A percentile compares a stretch with the other conserved stretches of the same genome.
Conservation (phyloP, 495 filamentous ascomycete genomes). For the Aspergillus homomorphus region DNA sequence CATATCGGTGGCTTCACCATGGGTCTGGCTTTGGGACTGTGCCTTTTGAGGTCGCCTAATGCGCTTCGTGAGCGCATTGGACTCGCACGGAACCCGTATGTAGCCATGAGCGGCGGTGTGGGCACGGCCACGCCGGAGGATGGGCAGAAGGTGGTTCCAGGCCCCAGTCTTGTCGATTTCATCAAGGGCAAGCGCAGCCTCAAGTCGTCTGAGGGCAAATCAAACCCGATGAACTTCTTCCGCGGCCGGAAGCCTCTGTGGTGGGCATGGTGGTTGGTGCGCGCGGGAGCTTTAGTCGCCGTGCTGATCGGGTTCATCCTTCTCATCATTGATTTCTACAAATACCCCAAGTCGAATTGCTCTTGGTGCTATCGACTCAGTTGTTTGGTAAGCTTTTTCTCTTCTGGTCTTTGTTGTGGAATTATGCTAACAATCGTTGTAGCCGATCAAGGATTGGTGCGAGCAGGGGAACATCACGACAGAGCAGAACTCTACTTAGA, state of each 20-base stretch:
- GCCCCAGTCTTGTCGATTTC: constrained; percentile 25
- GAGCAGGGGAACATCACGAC: constrained; percentile 49
- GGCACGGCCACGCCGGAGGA: constrained; percentile 21
- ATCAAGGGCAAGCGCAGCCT: constrained; percentile 39
- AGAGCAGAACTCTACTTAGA: background rate
- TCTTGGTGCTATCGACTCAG: constrained; percentile 91
- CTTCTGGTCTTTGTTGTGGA: constrained; percentile 3
- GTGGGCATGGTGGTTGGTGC: constrained; percentile 97
- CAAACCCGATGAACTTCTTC: constrained; percentile 74
- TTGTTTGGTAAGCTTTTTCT: constrained; percentile 73
- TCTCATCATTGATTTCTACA: constrained; percentile 86
- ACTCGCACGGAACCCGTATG: constrained; percentile 60
- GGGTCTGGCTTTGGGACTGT: constrained; percentile 83
- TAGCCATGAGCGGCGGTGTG: constrained; percentile 52
- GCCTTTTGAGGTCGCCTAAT: constrained; percentile 82
- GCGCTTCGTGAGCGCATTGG: constrained; percentile 73
- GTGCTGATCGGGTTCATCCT: constrained; percentile 80
- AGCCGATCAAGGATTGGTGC: constrained; percentile 80
- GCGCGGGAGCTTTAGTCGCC: constrained; percentile 73
- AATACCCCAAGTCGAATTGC: constrained; percentile 65
- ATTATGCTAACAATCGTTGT: constrained; percentile 27
- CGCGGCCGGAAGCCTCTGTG: constrained; percentile 86
- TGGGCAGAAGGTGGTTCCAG: constrained; percentile 25
- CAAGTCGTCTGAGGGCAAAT: constrained; percentile 26
- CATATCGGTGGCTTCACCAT: constrained; percentile 96